phyloP scores from a whole-genome alignment of 345 rosid genomes.

The Raphanus sativus region DNA sequence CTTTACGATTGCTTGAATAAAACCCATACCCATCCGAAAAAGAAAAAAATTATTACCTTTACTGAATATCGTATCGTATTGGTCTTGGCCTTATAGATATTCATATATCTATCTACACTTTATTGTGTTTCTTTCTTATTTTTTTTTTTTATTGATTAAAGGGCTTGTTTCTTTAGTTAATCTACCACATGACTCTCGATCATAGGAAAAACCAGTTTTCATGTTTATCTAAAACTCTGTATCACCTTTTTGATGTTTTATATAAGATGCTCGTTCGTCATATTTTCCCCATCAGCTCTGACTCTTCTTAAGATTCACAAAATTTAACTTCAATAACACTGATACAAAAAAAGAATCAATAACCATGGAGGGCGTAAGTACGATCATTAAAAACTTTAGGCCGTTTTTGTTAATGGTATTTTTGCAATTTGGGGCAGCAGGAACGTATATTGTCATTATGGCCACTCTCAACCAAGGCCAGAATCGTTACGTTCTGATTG shows the following conservation, averaged over 20 bases:
- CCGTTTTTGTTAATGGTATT: conserved; percentile 72
- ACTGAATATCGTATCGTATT: background rate
- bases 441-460: conserved; percentile 61
- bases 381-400: conserved; percentile 34
- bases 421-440: conserved; percentile 70
- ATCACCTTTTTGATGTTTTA: conserved; percentile 28
- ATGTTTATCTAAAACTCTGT: conserved; percentile 37
- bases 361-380: conserved; percentile 24
- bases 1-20: background rate
- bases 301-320: conserved; percentile 6
- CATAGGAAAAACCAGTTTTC: conserved; percentile 10
- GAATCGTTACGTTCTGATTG: conserved; percentile 69
- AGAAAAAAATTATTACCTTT: background rate
- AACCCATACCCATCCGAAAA: background rate
- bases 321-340: background rate
- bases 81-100: background rate
- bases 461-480: conserved; percentile 70
- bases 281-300: conserved; percentile 6
- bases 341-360: background rate
- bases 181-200: conserved; percentile 29
- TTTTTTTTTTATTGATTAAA: too few species aligned
- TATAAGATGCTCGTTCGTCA: conserved; percentile 27
- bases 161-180: conserved; percentile 7
- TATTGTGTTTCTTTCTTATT: background rate
- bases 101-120: conserved; percentile 9